Evolutionary conservation across 805 yeast species (phyloP).

Genomic region (Yarrowia osloensis): DNA sequence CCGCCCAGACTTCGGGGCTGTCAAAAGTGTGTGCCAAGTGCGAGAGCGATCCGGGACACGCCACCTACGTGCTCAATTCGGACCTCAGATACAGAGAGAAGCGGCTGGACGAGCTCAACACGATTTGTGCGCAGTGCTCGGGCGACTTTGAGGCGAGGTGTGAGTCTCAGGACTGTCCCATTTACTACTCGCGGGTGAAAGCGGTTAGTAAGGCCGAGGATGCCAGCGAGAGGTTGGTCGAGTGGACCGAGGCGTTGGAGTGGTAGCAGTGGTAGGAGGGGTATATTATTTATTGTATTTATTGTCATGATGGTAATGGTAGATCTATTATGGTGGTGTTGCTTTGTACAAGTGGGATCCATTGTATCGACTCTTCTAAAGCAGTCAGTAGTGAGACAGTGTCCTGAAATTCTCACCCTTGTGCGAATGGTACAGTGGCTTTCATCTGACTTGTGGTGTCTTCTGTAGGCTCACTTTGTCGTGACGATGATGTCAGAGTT

Average conservation of each 20-base stretch:
- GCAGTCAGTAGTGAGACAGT: no score
- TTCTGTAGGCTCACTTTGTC: no score
- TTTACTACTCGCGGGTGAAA: slow-evolving; percentile 57
- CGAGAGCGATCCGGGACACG: slow-evolving; percentile 31
- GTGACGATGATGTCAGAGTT: no score
- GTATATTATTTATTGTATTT: background rate
- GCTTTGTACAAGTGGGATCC: no score
- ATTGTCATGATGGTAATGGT: background rate
- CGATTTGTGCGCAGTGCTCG: slow-evolving; percentile 42
- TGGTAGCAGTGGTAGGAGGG: background rate
- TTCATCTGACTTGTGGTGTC: no score
- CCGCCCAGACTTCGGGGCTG: slow-evolving; percentile 6
- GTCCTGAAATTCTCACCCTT: no score
- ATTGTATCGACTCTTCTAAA: no score
- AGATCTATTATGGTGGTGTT: no score
- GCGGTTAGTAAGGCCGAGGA: slow-evolving; percentile 41
- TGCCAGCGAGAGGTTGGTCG: slow-evolving; percentile 2
- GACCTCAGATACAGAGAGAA: slow-evolving; percentile 34
- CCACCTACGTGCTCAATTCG: slow-evolving; percentile 32
- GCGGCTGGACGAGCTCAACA: slow-evolving; percentile 34
- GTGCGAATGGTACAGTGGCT: no score
- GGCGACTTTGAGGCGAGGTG: slow-evolving; percentile 47
- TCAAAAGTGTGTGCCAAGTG: slow-evolving; percentile 33
- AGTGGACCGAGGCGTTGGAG: slow-evolving; percentile 2
- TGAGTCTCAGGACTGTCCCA: slow-evolving; percentile 63